A percentile compares a stretch with the other conserved stretches of the same genome.
phyloP scores from a whole-genome alignment of 2,329 filamentous ascomycete genomes.

The Hypoxylon sp. region DNA sequence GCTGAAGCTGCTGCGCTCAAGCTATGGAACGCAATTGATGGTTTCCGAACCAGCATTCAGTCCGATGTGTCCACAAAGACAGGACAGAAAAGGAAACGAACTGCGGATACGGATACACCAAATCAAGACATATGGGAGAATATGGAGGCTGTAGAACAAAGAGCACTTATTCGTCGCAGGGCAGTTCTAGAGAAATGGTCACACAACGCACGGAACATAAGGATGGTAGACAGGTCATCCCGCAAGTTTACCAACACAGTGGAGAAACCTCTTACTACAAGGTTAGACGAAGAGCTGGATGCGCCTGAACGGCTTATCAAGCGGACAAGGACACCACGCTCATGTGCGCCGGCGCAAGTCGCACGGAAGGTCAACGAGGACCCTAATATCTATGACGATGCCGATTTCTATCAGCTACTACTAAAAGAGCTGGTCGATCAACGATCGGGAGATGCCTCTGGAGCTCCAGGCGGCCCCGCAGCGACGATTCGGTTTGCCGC shows the following conservation, averaged over 20 bases:
- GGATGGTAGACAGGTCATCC: constrained; percentile 63
- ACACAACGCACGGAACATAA: constrained; percentile 76
- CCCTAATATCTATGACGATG: constrained; percentile 85
- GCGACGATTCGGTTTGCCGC: constrained; percentile 74
- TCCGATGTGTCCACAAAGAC: constrained; percentile 59
- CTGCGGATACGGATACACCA: constrained; percentile 66
- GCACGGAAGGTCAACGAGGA: constrained; percentile 70
- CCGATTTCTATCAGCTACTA: constrained; percentile 92
- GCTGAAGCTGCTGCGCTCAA: constrained; percentile 89
- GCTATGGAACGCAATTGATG: constrained; percentile 84
- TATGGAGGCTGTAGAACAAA: constrained; percentile 75
- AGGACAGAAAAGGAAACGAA: constrained; percentile 73
- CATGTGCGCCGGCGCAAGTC: constrained; percentile 79
- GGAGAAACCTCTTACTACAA: constrained; percentile 74
- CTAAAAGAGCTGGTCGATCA: constrained; percentile 95
- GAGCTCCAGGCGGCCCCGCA: constrained; percentile 59
- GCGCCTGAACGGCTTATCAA: constrained; percentile 76
- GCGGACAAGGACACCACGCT: constrained; percentile 78
- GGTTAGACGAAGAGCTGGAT: constrained; percentile 76
- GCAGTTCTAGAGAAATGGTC: constrained; percentile 92
- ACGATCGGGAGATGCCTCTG: constrained; percentile 76
- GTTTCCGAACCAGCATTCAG: constrained; percentile 73
- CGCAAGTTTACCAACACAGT: constrained; percentile 66
- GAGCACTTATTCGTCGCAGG: constrained; percentile 72
- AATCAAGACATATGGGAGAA: constrained; percentile 78